Conservation (phyloP, 2,329 filamentous ascomycete species). For the Cladorrhinum sp. region DNA sequence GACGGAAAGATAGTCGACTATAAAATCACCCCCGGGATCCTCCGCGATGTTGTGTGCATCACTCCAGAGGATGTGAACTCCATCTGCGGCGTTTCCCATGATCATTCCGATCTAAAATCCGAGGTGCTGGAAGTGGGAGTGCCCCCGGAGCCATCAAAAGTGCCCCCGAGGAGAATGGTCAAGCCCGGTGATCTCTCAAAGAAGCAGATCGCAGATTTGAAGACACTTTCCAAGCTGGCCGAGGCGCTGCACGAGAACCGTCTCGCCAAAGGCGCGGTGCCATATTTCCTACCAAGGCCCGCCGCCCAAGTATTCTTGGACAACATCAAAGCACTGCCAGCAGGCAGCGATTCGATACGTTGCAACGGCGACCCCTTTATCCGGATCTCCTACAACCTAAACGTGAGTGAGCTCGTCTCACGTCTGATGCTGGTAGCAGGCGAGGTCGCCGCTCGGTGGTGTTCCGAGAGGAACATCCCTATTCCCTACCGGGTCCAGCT, state of each 20-base stretch:
- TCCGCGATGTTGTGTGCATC: slow-evolving; percentile 57
- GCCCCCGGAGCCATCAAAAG: slow-evolving; percentile 20
- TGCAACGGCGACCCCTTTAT: slow-evolving; percentile 52
- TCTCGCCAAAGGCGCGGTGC: slow-evolving; percentile 48
- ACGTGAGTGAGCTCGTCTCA: slow-evolving; percentile 40
- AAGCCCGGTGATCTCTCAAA: slow-evolving; percentile 41
- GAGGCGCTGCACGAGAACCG: slow-evolving; percentile 43
- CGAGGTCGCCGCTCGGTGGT: slow-evolving; percentile 61
- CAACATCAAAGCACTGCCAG: slow-evolving; percentile 27
- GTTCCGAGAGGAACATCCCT: slow-evolving; percentile 53
- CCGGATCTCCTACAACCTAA: slow-evolving; percentile 35
- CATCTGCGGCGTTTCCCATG: slow-evolving; percentile 39
- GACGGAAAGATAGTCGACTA: slow-evolving; percentile 52
- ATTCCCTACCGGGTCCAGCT: slow-evolving; percentile 56
- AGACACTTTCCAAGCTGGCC: slow-evolving; percentile 47
- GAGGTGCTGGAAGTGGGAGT: slow-evolving; percentile 36
- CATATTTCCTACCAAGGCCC: slow-evolving; percentile 44
- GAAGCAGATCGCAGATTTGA: slow-evolving; percentile 44
- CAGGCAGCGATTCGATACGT: slow-evolving; percentile 29
- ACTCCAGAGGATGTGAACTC: slow-evolving; percentile 49
- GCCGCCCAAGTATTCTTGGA: slow-evolving; percentile 44
- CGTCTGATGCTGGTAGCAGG: slow-evolving; percentile 60
- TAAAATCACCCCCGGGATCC: slow-evolving; percentile 50
- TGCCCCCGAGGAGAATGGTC: slow-evolving; percentile 43
- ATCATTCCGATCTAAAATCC: slow-evolving; percentile 25